Evolutionary conservation across 2,329 filamentous ascomycete genomes (phyloP), one percentile per base, ranked within the genome.

Genomic region (Sarocladium brachiariae): DNA sequence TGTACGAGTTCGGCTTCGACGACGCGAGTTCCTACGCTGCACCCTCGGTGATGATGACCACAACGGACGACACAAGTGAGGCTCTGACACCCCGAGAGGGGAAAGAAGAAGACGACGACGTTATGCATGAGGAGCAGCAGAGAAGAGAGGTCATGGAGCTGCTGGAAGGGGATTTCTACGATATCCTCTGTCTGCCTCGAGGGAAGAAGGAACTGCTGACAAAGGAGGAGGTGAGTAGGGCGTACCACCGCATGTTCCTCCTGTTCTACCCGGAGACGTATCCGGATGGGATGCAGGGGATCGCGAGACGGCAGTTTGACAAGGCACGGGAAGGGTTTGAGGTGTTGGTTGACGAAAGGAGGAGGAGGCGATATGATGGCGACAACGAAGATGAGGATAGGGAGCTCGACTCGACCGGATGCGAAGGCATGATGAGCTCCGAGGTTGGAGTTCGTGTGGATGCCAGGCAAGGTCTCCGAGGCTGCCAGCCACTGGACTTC

Each of bases 1-100:
- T 75, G 52, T 71, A 69, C 47, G 71, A 74, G 45, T 72, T 75
- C 49, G 73, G 66, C 55, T 72, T 71, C 51, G 73, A 76, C 56
- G 73, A 76, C 54, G 67, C 63, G 18, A 72, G 70, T 35, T 74
- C 72, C 16, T 59, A 73, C 38, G 61, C 69, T 50, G 70, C 71
- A 23, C 62, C 62, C 30, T 52, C 51, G 45, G 61, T 55, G 51
- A 61, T 53, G 50, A n/a, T n/a, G n/a, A n/a, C n/a, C n/a, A n/a
- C n/a, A n/a, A n/a, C n/a, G n/a, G n/a, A n/a, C n/a, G n/a, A n/a
- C n/a, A n/a, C n/a, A n/a, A n/a, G n/a, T n/a, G n/a, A n/a, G n/a
- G n/a, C n/a, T n/a, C n/a, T n/a, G n/a, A 56, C 57, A 27, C 58
- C 62, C 19, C 59, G 62, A 19, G 50, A 50, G n/a, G 57, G 51